phyloP scores from a whole-genome alignment of 768 basidiomycete species.

The Termitomyces sp. region DNA sequence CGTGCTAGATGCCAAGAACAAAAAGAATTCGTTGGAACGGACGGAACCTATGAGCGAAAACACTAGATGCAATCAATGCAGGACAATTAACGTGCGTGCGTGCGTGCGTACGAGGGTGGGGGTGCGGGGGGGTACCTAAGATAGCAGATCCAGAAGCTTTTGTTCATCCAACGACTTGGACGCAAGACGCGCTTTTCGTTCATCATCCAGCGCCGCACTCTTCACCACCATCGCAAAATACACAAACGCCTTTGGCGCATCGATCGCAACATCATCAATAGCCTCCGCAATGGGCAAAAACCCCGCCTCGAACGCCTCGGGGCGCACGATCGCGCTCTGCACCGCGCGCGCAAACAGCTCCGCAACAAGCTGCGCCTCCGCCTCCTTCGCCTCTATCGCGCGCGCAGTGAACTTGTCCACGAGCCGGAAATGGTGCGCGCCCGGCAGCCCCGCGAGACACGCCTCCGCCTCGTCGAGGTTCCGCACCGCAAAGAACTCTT shows the following conservation, averaged over 20 bases:
- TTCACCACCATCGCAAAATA: conserved; percentile 69
- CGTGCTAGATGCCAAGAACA: not conserved
- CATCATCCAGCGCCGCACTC: conserved; percentile 61
- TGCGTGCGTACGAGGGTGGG: no score
- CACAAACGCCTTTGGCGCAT: conserved; percentile 72
- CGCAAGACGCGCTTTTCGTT: conserved; percentile 48
- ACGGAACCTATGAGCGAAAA: no score
- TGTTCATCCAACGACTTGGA: conserved; percentile 57
- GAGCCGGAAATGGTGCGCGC: conserved; percentile 54
- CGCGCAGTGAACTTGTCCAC: conserved; percentile 70
- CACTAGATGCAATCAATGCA: no score
- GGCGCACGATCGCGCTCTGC: conserved; percentile 60
- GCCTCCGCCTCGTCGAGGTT: conserved; percentile 83
- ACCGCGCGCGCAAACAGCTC: conserved; percentile 71
- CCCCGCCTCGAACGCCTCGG: conserved; percentile 66
- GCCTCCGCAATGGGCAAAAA: conserved; percentile 64
- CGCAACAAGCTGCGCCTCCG: conserved; percentile 72
- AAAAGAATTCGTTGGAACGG: not conserved
- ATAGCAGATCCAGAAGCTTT: conserved; percentile 40
- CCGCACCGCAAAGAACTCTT: conserved; percentile 87
- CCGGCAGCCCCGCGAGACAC: conserved; percentile 74
- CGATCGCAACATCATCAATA: conserved; percentile 85
- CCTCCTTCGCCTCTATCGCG: conserved; percentile 78
- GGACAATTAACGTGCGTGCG: no score
- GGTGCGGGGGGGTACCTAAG: no score